Evolutionary conservation across 169 alveolate species (phyloP), one percentile per base, ranked within the genome.

Genomic region (Plasmodium gonderi): DNA sequence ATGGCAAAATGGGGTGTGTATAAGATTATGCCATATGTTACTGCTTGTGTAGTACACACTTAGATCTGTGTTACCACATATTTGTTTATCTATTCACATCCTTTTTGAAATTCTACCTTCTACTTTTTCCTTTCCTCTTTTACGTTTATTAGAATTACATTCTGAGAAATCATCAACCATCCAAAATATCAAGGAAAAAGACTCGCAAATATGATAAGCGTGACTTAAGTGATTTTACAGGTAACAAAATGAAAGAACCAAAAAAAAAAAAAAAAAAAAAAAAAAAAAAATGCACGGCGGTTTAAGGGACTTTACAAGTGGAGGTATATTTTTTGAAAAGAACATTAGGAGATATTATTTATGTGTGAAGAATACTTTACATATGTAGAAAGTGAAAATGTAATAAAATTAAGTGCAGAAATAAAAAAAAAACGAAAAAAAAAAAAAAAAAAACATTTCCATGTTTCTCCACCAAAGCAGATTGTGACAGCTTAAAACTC

Each of bases 61-160:
- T 54, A 54, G 23, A 54, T 31, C 69, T 65, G 36, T 60, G 17
- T 67, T 26, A 3, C 38, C 11, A 74, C 26, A 38, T 74, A 4
- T 17, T 42, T 33, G 17, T 54, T 9, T 69, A n/a, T 38, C n/a
- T 38, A 74, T 47, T 31, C 54, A 74, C 20, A 9, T 36, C 49
- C 80, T 47, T 42, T n/a, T 54, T 54, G 69, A 54, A 54, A 54
- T 31, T 9, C 23, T 54, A 23, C 72, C 60, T 33, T 5, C 44
- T 77, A 1, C 14, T n/a, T n/a, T n/a, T n/a, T n/a, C n/a, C n/a
- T n/a, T n/a, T n/a, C n/a, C n/a, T n/a, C n/a, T n/a, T n/a, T n/a
- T n/a, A n/a, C n/a, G n/a, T n/a, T 85, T 85, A 20, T 23, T 31
- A 85, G 92, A 85, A 75, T 75, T 49, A 51, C 44, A 60, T 72